Evolutionary conservation across 306 rosid genomes (phyloP), one percentile per base, ranked within the genome.

Genomic region (Lathyrus aphaca): DNA sequence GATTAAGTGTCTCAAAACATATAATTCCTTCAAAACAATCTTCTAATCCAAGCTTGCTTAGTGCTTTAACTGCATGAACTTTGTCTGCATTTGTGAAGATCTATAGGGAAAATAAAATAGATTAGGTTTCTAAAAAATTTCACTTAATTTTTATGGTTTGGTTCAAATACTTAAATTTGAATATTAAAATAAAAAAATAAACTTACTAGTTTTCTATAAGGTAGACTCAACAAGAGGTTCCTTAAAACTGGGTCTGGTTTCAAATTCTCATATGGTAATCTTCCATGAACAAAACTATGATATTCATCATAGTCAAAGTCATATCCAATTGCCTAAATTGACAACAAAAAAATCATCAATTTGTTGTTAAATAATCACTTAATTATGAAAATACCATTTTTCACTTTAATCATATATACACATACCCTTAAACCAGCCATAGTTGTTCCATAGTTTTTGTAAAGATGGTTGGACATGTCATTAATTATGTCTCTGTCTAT

Each of bases 341-440:
- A 46, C 32, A n/a, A n/a, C 32, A 71, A 83, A 4, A 37, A 66
- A 76, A 66, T 15, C 44, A 54, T 48, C 25, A 49, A 5, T n/a
- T 37, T 55, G 13, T 29, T 63, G 13, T 62, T 18, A 59, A 39
- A 37, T 45, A 6, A 37, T 45, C 13, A 63, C 40, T 61, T 18
- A 66, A 50, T 17, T 45, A 8, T 8, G 12, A 74, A 8, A 74
- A 8, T 48, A 50, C 38, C 70, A 25, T 18, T 16, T 49, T 71
- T 75, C 40, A 77, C 4, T 17, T 51, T 17, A 73, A 56, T 18
- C 68, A 48, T 88, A 88, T 88, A 48, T 88, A 88, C 87, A 88
- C 73, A 48, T 90, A 94, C 98, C 97, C 95, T 87, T 27, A 94
- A 86, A 59, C 99, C 97, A 78, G 99, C 95, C 97, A 91, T 94